phyloP scores from a whole-genome alignment of 2,329 filamentous ascomycete genomes.

The Cordyceps militaris region DNA sequence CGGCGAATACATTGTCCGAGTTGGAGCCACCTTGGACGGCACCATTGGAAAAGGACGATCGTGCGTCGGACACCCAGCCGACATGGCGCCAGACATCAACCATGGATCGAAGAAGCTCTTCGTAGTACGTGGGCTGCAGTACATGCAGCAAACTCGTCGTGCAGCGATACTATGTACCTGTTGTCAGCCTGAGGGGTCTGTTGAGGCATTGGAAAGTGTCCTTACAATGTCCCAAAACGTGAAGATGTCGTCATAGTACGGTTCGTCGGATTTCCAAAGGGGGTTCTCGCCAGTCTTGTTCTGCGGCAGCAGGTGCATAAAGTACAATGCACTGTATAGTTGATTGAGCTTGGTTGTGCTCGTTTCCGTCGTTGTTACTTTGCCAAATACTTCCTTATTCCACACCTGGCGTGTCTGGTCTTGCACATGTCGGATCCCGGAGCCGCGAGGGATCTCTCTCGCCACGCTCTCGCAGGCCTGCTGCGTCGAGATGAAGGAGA shows the following conservation, averaged over 20 bases:
- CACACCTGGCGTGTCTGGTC: constrained; percentile 44
- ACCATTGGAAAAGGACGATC: constrained; percentile 63
- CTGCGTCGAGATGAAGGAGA: constrained; percentile 58
- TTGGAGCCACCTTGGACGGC: constrained; percentile 64
- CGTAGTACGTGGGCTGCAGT: constrained; percentile 54
- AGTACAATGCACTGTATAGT: constrained; percentile 62
- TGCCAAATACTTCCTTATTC: constrained; percentile 56
- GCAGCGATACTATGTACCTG: constrained; percentile 46
- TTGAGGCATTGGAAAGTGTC: background rate
- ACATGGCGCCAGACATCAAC: constrained; percentile 62
- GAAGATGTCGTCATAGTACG: constrained; percentile 66
- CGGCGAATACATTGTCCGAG: constrained; percentile 64
- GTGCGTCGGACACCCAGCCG: constrained; percentile 57
- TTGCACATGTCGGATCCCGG: constrained; percentile 37
- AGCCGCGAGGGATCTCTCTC: constrained; percentile 44
- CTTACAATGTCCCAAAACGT: constrained; percentile 54
- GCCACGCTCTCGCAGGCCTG: constrained; percentile 55
- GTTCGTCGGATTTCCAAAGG: constrained; percentile 54
- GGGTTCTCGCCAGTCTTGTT: constrained; percentile 68
- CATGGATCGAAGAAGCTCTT: constrained; percentile 58
- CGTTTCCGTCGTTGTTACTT: constrained; percentile 53
- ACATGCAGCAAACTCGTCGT: constrained; percentile 59
- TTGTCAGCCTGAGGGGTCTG: background rate
- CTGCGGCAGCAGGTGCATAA: constrained; percentile 61
- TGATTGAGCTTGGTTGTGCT: constrained; percentile 48